A percentile compares a stretch with the other conserved stretches of the same genome.
These are phyloP conservation scores for Candida neerlandica DNA, from an alignment of 1,139 yeast genomes.

Conservation along the genomic window DNA sequence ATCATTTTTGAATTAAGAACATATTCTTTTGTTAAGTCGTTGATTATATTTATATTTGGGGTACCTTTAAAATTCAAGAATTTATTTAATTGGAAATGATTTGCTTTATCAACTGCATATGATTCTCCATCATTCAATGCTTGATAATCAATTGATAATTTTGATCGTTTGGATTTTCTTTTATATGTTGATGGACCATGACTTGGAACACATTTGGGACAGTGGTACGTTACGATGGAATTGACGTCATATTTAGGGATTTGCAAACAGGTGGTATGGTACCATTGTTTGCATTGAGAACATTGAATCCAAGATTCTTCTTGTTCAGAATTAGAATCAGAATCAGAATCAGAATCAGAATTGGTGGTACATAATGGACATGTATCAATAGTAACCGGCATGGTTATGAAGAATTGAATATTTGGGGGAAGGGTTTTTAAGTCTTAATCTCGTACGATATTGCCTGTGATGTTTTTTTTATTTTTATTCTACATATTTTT, in stretches of 20 bases:
- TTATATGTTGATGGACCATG: conserved; percentile 57
- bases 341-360: no score
- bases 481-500: not conserved
- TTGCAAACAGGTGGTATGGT: conserved; percentile 54
- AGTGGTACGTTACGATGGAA: conserved; percentile 55
- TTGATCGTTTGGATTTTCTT: conserved; percentile 59
- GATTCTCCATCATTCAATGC: conserved; percentile 79
- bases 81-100: conserved; percentile 61
- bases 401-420: not conserved
- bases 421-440: not conserved
- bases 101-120: conserved; percentile 55
- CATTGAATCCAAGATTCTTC: conserved; percentile 59
- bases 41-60: conserved; percentile 18
- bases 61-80: conserved; percentile 29
- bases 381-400: conserved; percentile 15
- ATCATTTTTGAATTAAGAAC: conserved; percentile 27
- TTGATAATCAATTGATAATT: conserved; percentile 66
- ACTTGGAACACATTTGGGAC: conserved; percentile 45
- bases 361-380: conserved; percentile 23
- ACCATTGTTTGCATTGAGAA: conserved; percentile 63
- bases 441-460: conserved; percentile 1
- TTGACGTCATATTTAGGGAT: conserved; percentile 39
- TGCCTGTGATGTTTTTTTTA: not conserved
- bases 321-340: not conserved
- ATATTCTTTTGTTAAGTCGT: conserved; percentile 39